phyloP scores from a whole-genome alignment of 1,139 yeast genomes.

The Diutina rugosa region DNA sequence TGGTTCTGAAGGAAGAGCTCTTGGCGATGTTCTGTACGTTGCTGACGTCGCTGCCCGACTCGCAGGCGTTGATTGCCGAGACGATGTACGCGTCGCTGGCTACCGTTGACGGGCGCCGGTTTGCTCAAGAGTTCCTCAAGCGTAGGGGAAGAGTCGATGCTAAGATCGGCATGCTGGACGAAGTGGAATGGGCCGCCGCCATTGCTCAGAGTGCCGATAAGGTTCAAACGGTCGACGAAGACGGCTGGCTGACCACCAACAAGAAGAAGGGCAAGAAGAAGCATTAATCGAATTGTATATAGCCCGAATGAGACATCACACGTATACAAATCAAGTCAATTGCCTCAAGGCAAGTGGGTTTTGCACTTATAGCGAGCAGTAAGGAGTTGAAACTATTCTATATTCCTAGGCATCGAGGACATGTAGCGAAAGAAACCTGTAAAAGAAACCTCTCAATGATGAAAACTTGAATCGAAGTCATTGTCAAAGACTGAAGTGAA shows the following conservation, averaged over 20 bases:
- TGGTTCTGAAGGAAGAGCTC: constrained; percentile 66
- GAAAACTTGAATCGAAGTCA: too few species aligned
- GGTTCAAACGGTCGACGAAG: constrained; percentile 41
- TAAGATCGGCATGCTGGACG: constrained; percentile 36
- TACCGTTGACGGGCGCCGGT: constrained; percentile 90
- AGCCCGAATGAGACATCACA: too few species aligned
- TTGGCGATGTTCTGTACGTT: constrained; percentile 69
- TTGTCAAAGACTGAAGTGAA: too few species aligned
- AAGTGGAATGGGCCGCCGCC: constrained; percentile 58
- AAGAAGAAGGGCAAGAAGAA: constrained; percentile 14
- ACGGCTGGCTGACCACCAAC: constrained; percentile 56
- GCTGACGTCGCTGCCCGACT: constrained; percentile 54
- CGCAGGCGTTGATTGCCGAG: constrained; percentile 80
- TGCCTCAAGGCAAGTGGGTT: too few species aligned
- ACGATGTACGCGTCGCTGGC: constrained; percentile 84
- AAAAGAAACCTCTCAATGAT: too few species aligned
- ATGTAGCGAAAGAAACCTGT: too few species aligned
- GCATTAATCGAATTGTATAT: neutral
- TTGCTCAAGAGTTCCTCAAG: constrained; percentile 80
- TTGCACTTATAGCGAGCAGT: too few species aligned
- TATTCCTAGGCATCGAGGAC: too few species aligned
- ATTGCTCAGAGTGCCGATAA: constrained; percentile 35
- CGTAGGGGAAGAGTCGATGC: constrained; percentile 63
- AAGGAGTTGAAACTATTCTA: too few species aligned
- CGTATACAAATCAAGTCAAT: too few species aligned